Conservation (phyloP, 345 rosid genomes). For the Laguncularia racemosa region DNA sequence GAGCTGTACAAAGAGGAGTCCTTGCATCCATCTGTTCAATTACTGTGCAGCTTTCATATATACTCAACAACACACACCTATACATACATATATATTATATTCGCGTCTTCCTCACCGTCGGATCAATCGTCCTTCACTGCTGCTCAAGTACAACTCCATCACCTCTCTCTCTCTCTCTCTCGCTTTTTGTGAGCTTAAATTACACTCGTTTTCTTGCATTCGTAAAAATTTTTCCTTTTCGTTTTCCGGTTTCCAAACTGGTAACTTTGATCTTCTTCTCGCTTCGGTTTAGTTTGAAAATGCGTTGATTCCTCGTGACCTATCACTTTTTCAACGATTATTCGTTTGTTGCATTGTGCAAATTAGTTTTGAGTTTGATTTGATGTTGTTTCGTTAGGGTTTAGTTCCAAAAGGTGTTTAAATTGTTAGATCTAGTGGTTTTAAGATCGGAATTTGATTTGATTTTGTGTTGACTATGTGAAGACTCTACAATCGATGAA, state of each 20-base stretch:
- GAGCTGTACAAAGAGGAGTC: no score
- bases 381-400: not conserved
- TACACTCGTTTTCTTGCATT: not conserved
- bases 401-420: not conserved
- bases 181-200: not conserved
- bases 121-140: not conserved
- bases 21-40: not conserved
- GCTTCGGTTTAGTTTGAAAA: not conserved
- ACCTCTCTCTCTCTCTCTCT: not conserved
- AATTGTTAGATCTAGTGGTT: not conserved
- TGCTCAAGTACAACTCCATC: not conserved
- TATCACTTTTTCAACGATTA: not conserved
- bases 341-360: slow-evolving; percentile 1
- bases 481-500: not conserved
- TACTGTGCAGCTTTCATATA: not conserved
- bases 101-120: not conserved
- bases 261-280: slow-evolving; percentile 4
- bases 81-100: not conserved
- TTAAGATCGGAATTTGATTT: not conserved
- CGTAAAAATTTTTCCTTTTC: not conserved
- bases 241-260: not conserved
- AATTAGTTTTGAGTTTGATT: not conserved
- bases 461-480: slow-evolving; percentile 1
- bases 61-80: not conserved
- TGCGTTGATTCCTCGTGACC: not conserved